Percentiles rank a stretch among this genome's conserved stretches.
phyloP scores from a whole-genome alignment of 2,329 filamentous ascomycete species.

The Fonsecaea monophora region DNA sequence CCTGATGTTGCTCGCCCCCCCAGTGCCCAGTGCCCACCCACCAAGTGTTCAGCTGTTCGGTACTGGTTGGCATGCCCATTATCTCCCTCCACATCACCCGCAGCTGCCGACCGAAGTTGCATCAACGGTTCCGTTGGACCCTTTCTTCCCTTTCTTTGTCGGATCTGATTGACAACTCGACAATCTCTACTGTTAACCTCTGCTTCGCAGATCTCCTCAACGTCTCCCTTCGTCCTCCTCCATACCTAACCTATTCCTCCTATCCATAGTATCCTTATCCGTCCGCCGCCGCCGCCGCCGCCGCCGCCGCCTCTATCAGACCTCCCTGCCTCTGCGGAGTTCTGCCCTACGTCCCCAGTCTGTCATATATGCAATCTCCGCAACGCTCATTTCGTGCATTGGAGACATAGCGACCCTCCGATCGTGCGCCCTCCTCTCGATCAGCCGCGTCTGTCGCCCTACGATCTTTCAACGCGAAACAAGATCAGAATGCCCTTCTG shows the following conservation, averaged over 20 bases:
- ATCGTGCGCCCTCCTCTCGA: not conserved
- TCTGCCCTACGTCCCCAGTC: not conserved
- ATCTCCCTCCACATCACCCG: not conserved
- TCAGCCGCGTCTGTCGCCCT: not conserved
- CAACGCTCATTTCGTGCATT: not conserved
- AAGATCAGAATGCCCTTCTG: slow-evolving; percentile 60
- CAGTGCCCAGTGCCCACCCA: not conserved
- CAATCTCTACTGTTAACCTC: slow-evolving; percentile 13
- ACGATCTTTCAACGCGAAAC: not conserved
- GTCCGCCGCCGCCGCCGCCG: not conserved
- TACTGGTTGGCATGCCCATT: slow-evolving; percentile 3
- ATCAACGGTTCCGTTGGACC: slow-evolving; percentile 24
- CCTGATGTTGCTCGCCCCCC: not conserved
- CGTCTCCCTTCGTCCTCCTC: slow-evolving; percentile 6
- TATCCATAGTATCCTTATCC: slow-evolving; percentile 13
- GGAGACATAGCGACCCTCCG: not conserved
- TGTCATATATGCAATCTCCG: not conserved
- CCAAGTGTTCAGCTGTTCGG: not conserved
- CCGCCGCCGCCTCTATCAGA: too few species aligned
- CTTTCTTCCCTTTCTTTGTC: slow-evolving; percentile 9
- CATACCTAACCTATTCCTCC: not conserved
- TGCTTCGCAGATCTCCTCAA: slow-evolving; percentile 15
- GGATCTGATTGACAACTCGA: slow-evolving; percentile 21
- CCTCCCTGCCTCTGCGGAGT: not conserved
- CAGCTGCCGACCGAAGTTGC: slow-evolving; percentile 7